phyloP scores from a whole-genome alignment of 331 rosid genomes.

The Pyracantha coccinea region DNA sequence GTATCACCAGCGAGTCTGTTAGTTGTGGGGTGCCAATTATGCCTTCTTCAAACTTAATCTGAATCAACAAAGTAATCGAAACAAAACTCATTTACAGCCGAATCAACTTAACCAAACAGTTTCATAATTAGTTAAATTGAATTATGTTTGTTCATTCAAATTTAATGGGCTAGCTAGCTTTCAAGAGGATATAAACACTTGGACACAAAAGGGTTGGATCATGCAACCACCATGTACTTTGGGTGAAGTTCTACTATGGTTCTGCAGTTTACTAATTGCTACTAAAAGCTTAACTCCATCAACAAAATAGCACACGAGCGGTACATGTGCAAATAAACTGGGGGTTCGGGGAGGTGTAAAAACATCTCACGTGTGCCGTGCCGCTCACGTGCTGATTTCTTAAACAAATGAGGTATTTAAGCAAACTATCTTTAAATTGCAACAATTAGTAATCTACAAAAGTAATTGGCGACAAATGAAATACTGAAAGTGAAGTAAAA shows the following conservation, averaged over 20 bases:
- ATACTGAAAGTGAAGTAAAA: too few relatives aligned
- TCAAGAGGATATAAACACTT: neutral
- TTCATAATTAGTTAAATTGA: neutral
- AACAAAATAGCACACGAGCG: too few relatives aligned
- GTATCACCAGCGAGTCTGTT: conserved; percentile 78
- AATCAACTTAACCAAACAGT: neutral
- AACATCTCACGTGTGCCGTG: neutral
- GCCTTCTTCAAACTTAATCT: conserved; percentile 84
- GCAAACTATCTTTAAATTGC: neutral
- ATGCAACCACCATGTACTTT: neutral
- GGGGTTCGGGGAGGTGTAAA: neutral
- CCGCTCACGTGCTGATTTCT: neutral
- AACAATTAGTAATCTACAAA: neutral
- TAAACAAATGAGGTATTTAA: neutral
- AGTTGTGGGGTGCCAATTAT: conserved; percentile 89
- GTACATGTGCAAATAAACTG: too few relatives aligned
- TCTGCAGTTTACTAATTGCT: neutral
- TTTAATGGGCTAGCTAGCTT: neutral
- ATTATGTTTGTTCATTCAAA: neutral
- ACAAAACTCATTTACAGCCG: neutral
- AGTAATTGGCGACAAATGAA: neutral
- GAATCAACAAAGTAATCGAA: conserved; percentile 5
- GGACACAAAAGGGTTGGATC: neutral
- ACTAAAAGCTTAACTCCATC: too few relatives aligned
- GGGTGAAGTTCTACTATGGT: neutral